Conservation (phyloP, 2,329 filamentous ascomycete genomes). For the Cytospora chrysosperma region DNA sequence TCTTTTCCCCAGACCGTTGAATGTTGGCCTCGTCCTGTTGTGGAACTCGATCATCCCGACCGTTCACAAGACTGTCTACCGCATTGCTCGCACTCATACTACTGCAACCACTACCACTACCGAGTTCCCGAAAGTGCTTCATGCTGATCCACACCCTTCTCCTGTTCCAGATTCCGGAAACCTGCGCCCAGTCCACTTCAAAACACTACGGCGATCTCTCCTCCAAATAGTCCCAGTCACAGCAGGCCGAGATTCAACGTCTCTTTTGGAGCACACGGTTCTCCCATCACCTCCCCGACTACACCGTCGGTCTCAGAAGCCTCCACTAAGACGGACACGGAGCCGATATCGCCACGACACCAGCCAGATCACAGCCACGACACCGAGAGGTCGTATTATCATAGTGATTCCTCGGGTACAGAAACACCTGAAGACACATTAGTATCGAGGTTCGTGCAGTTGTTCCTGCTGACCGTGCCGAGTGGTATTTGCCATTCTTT, state of each 20-base stretch:
- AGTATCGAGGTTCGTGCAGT: constrained; percentile 33
- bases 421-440: constrained; percentile 34
- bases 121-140: constrained; percentile 29
- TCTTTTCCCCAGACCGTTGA: constrained; percentile 21
- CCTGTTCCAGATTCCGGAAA: constrained; percentile 46
- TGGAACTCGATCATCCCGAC: constrained; percentile 32
- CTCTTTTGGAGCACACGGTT: constrained; percentile 30
- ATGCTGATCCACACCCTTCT: constrained; percentile 32
- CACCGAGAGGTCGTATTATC: constrained; percentile 37
- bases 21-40: constrained; percentile 28
- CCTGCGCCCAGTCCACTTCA: constrained; percentile 51
- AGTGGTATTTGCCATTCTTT: not conserved
- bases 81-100: constrained; percentile 23
- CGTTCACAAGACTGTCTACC: constrained; percentile 21
- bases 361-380: constrained; percentile 19
- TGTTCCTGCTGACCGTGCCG: constrained; percentile 12
- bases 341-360: constrained; percentile 26
- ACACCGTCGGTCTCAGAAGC: constrained; percentile 27
- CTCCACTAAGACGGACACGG: constrained; percentile 24
- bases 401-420: constrained; percentile 38
- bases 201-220: constrained; percentile 43
- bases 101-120: constrained; percentile 15
- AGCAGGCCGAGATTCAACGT: constrained; percentile 36
- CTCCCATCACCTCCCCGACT: constrained; percentile 25
- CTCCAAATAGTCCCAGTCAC: constrained; percentile 43